A percentile compares a stretch with the other conserved stretches of the same genome.
Conservation (phyloP, 768 basidiomycete species). For the Leccinum subtestaceum region DNA sequence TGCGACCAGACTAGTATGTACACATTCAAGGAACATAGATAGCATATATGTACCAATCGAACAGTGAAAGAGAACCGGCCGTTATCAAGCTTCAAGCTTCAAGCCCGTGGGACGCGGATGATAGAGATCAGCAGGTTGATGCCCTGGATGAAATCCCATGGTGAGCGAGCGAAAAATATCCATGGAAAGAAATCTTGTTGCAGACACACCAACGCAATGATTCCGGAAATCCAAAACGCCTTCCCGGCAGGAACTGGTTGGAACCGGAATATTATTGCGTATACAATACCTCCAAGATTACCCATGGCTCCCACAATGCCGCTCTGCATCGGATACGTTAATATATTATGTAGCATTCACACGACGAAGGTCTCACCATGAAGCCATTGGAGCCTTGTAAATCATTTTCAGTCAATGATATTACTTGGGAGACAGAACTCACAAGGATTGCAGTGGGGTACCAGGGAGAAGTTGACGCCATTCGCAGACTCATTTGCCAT, state of each 20-base stretch:
- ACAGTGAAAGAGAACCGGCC: not conserved
- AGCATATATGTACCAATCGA: not conserved
- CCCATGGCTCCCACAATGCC: conserved; percentile 41
- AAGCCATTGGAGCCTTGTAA: conserved; percentile 31
- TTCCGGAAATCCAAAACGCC: conserved; percentile 47
- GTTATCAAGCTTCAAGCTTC: not conserved
- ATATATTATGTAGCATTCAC: not conserved
- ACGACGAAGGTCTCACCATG: conserved; percentile 23
- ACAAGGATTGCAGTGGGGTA: conserved; percentile 48
- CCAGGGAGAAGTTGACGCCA: conserved; percentile 50
- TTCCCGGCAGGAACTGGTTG: conserved; percentile 38
- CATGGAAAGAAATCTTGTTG: not conserved
- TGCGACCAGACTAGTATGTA: not conserved
- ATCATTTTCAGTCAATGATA: not conserved
- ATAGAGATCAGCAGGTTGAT: conserved; percentile 5
- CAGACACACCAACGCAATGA: conserved; percentile 35
- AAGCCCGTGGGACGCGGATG: conserved; percentile 13
- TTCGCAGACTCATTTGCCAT: conserved; percentile 43
- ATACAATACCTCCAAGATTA: conserved; percentile 46
- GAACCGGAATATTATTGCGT: conserved; percentile 48
- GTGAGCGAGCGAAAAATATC: not conserved
- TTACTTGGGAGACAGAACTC: conserved; percentile 15
- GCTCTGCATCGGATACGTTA: conserved; percentile 13
- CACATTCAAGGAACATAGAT: not conserved
- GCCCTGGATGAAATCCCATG: not conserved